Evolutionary conservation across 768 basidiomycete species (phyloP).

Genomic region (Stropharia rugosoannulata): DNA sequence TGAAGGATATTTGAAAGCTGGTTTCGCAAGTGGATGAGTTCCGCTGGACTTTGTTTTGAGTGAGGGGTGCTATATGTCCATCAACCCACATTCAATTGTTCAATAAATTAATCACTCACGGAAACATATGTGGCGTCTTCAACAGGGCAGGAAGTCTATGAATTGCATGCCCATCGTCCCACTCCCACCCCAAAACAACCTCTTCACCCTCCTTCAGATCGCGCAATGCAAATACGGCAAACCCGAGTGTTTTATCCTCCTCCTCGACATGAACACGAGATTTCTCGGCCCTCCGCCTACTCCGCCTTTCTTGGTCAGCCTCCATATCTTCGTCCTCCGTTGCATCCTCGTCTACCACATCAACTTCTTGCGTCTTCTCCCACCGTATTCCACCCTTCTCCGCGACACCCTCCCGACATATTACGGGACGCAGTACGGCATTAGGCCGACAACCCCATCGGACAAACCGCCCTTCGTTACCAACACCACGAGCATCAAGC

Average conservation of each 20-base stretch:
- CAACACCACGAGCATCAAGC: slow-evolving; percentile 75
- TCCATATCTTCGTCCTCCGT: slow-evolving; percentile 1
- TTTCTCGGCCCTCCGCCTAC: neutral
- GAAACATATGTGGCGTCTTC: slow-evolving; percentile 52
- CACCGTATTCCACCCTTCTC: slow-evolving; percentile 11
- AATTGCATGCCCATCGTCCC: slow-evolving; percentile 90
- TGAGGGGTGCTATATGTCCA: slow-evolving; percentile 12
- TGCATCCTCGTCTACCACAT: slow-evolving; percentile 13
- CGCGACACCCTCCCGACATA: slow-evolving; percentile 30
- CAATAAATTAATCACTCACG: slow-evolving; percentile 41
- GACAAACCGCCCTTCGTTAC: slow-evolving; percentile 62
- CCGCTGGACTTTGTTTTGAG: slow-evolving; percentile 36
- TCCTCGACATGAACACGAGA: slow-evolving; percentile 15
- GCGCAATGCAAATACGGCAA: slow-evolving; percentile 78
- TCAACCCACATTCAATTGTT: slow-evolving; percentile 17
- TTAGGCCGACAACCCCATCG: slow-evolving; percentile 66
- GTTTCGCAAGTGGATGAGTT: slow-evolving; percentile 51
- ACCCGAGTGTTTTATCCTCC: slow-evolving; percentile 45
- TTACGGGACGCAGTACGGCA: slow-evolving; percentile 57
- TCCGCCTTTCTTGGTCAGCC: neutral
- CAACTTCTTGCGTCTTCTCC: neutral
- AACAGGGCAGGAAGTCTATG: slow-evolving; percentile 75
- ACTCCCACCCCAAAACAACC: slow-evolving; percentile 91
- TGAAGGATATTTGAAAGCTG: slow-evolving; percentile 74
- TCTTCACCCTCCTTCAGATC: slow-evolving; percentile 82